phyloP scores from a whole-genome alignment of 306 rosid genomes.

The Crataegus laevigata region DNA sequence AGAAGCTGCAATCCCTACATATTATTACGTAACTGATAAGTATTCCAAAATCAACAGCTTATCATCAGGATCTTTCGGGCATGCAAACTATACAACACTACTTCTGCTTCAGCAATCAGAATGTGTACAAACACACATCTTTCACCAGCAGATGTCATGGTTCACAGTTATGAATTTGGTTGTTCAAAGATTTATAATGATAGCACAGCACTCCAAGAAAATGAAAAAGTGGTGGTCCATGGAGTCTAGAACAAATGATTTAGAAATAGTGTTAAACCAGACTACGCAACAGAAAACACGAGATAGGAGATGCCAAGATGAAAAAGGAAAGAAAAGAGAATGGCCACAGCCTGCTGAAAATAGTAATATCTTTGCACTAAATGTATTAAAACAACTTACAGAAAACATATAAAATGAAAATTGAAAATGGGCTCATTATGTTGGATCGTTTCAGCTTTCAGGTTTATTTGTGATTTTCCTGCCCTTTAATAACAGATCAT shows the following conservation, averaged over 20 bases:
- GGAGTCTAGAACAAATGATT: neutral
- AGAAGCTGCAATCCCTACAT: constrained; percentile 39
- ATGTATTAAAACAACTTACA: neutral
- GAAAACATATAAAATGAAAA: neutral
- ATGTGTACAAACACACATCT: neutral
- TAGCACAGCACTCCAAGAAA: neutral
- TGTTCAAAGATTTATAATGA: neutral
- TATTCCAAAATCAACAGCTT: neutral
- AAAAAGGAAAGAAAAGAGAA: neutral
- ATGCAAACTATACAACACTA: neutral
- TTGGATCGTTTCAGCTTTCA: neutral
- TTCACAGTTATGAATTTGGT: neutral
- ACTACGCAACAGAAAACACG: neutral
- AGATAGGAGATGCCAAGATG: neutral
- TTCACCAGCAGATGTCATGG: constrained; percentile 1
- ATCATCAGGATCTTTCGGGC: neutral
- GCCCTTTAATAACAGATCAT: neutral
- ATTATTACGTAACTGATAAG: constrained; percentile 6
- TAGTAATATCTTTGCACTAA: neutral
- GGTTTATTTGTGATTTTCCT: neutral
- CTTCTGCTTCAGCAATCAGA: neutral
- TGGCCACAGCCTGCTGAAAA: neutral
- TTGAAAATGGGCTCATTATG: neutral
- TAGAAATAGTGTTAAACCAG: neutral
- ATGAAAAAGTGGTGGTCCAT: neutral